Percentiles rank a stretch among this genome's conserved stretches.
These are phyloP conservation scores for Tolypocladium ophioglossoides DNA, from an alignment of 2,329 filamentous ascomycete genomes.

Conservation along the genomic window DNA sequence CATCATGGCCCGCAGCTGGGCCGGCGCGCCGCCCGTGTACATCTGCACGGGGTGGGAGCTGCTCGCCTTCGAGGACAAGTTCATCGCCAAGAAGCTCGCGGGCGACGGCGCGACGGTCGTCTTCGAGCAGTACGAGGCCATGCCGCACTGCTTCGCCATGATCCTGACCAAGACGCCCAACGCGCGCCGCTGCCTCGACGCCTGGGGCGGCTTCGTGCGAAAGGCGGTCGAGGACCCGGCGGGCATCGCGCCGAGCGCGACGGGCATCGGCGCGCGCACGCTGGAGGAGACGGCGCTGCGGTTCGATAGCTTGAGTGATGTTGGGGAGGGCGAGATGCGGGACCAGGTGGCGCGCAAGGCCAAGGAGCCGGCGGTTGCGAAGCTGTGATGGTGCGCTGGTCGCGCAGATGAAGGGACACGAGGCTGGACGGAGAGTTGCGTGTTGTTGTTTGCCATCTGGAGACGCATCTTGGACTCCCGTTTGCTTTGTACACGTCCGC, in stretches of 20 bases:
- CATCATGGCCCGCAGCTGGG: conserved; percentile 49
- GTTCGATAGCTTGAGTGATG: conserved; percentile 30
- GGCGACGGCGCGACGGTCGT: conserved; percentile 48
- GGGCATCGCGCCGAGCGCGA: conserved; percentile 28
- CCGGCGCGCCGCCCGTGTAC: conserved; percentile 53
- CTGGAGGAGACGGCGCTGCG: conserved; percentile 36
- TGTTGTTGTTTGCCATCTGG: neutral
- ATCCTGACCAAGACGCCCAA: conserved; percentile 37
- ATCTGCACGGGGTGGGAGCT: conserved; percentile 62
- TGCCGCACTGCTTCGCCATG: conserved; percentile 66
- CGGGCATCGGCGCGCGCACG: conserved; percentile 37
- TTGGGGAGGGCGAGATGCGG: conserved; percentile 31
- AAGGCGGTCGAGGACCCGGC: conserved; percentile 24
- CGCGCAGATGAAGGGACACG: neutral
- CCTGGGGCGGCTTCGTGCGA: conserved; percentile 46
- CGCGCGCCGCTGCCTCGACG: conserved; percentile 40
- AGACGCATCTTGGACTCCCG: neutral
- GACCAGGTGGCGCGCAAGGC: conserved; percentile 22
- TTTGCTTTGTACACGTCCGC: too few species aligned
- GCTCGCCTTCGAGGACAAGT: conserved; percentile 55
- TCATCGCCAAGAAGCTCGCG: conserved; percentile 45
- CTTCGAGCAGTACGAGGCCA: conserved; percentile 66
- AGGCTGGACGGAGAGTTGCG: neutral
- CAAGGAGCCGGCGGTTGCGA: conserved; percentile 13
- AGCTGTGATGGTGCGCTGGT: conserved; percentile 12